These are phyloP conservation scores for Saccharomyces jurei DNA, from an alignment of 805 yeast genomes.

Conservation along the genomic window DNA sequence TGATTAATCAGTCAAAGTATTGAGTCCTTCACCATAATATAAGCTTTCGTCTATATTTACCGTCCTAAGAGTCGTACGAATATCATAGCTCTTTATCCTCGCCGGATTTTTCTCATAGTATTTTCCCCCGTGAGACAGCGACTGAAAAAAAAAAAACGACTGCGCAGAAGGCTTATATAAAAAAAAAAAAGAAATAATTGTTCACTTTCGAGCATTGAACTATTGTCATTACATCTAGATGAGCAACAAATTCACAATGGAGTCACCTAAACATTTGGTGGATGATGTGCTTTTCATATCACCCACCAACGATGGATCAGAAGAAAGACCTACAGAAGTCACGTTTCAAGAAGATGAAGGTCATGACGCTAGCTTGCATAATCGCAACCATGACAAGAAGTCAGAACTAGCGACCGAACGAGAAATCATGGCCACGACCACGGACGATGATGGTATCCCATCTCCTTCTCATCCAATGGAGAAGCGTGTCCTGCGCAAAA, in stretches of 20 bases:
- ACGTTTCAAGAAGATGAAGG: background rate
- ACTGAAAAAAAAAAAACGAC: background rate
- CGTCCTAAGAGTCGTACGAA: background rate
- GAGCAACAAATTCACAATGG: background rate
- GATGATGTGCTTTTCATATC: background rate
- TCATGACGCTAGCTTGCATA: background rate
- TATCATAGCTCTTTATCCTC: background rate
- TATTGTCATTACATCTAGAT: background rate
- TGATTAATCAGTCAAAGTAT: background rate
- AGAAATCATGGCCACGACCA: slow-evolving; percentile 17
- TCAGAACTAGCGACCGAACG: slow-evolving; percentile 6
- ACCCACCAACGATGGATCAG: background rate
- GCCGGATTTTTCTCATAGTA: background rate
- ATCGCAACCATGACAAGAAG: background rate
- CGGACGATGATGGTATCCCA: slow-evolving; percentile 25
- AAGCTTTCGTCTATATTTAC: background rate
- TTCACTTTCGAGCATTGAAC: background rate
- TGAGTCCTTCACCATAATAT: background rate
- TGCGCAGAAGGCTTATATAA: background rate
- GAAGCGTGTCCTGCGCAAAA: slow-evolving; percentile 31
- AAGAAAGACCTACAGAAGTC: background rate
- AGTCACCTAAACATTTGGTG: background rate
- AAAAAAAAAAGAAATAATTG: background rate
- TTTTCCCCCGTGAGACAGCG: background rate
- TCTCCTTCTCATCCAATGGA: slow-evolving; percentile 28